phyloP scores from a whole-genome alignment of 768 basidiomycete genomes.

The Polyporus arcularius region DNA sequence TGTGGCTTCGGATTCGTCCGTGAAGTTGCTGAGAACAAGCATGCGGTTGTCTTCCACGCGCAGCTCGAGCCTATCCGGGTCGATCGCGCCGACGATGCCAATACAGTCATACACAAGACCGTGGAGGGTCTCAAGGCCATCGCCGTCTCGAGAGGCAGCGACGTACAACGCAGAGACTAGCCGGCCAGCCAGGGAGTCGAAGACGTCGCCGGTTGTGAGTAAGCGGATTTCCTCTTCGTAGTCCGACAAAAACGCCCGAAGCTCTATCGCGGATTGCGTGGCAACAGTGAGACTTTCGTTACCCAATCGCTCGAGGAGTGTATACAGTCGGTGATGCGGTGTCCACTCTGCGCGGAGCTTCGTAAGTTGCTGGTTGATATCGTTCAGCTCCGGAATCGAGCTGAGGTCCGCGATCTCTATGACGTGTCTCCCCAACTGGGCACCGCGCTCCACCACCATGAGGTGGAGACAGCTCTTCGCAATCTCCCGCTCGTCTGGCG shows the following conservation, averaged over 20 bases:
- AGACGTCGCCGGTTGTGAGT: slow-evolving; percentile 82
- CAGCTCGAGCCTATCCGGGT: slow-evolving; percentile 89
- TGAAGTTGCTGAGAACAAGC: slow-evolving; percentile 80
- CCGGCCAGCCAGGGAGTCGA: slow-evolving; percentile 73
- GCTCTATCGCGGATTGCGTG: slow-evolving; percentile 70
- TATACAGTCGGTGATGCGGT: slow-evolving; percentile 54
- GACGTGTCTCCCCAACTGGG: slow-evolving; percentile 54
- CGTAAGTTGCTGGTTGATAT: slow-evolving; percentile 44
- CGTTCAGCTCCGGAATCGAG: slow-evolving; percentile 63
- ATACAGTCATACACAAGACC: slow-evolving; percentile 86
- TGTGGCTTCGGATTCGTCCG: slow-evolving; percentile 72
- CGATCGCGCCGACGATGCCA: slow-evolving; percentile 88
- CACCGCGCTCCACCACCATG: slow-evolving; percentile 64
- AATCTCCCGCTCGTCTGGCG: slow-evolving; percentile 46
- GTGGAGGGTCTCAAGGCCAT: slow-evolving; percentile 66
- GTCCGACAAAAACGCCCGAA: slow-evolving; percentile 62
- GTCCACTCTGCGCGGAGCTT: slow-evolving; percentile 50
- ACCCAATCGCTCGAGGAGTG: slow-evolving; percentile 69
- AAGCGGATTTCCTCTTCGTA: slow-evolving; percentile 55
- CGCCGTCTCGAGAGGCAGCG: slow-evolving; percentile 77
- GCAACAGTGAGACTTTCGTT: slow-evolving; percentile 84
- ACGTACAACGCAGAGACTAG: slow-evolving; percentile 67
- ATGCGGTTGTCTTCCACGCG: slow-evolving; percentile 57
- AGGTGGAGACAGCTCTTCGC: slow-evolving; percentile 67
- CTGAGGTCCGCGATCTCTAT: slow-evolving; percentile 82